Conservation (phyloP, 2,329 filamentous ascomycete species). For the Sporothrix phasma region DNA sequence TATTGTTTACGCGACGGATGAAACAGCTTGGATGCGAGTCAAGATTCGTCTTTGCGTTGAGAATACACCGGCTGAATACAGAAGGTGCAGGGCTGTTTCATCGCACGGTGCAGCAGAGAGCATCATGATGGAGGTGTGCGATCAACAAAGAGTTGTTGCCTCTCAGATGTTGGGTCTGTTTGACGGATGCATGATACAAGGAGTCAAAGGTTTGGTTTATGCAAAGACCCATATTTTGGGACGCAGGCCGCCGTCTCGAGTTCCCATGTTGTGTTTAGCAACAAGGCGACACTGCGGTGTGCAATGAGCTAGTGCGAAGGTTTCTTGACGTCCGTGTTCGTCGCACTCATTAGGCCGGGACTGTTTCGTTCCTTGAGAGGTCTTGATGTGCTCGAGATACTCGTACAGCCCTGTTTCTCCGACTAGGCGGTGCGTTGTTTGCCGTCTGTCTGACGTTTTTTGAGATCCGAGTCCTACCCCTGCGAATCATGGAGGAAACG, state of each 20-base stretch:
- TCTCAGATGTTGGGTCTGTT: neutral
- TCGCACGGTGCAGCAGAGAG: neutral
- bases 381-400: neutral
- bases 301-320: neutral
- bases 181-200: neutral
- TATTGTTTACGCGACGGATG: neutral
- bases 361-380: neutral
- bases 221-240: too few relatives aligned
- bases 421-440: too few relatives aligned
- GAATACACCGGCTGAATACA: neutral
- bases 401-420: too few relatives aligned
- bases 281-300: neutral
- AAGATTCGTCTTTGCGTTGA: neutral
- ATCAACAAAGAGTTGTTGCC: neutral
- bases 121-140: neutral
- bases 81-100: neutral
- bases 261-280: neutral
- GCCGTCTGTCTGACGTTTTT: too few relatives aligned
- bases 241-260: neutral
- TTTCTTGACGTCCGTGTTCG: neutral
- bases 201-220: neutral
- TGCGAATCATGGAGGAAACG: neutral
- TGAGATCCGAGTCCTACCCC: too few relatives aligned
- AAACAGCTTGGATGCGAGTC: neutral
- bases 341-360: too few relatives aligned